Percentiles rank a stretch among this genome's conserved stretches.
Evolutionary conservation across 768 basidiomycete species (phyloP).

Genomic region (Russula sp.): DNA sequence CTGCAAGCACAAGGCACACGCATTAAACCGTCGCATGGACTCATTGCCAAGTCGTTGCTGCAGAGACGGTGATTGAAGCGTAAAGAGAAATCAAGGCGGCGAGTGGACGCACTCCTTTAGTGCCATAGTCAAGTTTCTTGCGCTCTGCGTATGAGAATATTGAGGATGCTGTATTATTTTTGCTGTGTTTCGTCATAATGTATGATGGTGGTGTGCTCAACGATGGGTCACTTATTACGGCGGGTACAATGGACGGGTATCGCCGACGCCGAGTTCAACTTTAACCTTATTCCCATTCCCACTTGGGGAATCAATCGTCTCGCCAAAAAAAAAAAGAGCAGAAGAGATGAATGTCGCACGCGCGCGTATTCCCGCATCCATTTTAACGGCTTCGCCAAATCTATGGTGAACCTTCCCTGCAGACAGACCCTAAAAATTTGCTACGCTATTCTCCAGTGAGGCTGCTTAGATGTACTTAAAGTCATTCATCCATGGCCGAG

Average conservation of each 20-base stretch:
- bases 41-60: conserved; percentile 83
- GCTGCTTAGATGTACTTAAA: not conserved
- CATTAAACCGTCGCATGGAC: conserved; percentile 87
- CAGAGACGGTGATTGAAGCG: conserved; percentile 4
- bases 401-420: not conserved
- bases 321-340: too few relatives aligned
- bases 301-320: too few relatives aligned
- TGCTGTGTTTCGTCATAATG: conserved; percentile 80
- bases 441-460: not conserved
- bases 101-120: conserved; percentile 49
- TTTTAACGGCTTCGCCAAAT: not conserved
- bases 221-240: too few relatives aligned
- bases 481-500: not conserved
- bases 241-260: not conserved
- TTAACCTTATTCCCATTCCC: not conserved
- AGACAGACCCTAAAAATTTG: conserved; percentile 1
- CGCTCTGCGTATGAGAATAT: conserved; percentile 89
- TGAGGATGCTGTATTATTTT: conserved; percentile 84
- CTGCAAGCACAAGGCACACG: conserved; percentile 83
- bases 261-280: not conserved
- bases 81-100: not conserved
- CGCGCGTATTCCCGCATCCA: too few relatives aligned
- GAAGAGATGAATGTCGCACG: too few relatives aligned
- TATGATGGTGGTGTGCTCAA: not conserved
- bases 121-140: conserved; percentile 79